A percentile compares a stretch with the other conserved stretches of the same genome.
Conservation (phyloP, 164 flowering plant species). For the Akebia trifoliata region DNA sequence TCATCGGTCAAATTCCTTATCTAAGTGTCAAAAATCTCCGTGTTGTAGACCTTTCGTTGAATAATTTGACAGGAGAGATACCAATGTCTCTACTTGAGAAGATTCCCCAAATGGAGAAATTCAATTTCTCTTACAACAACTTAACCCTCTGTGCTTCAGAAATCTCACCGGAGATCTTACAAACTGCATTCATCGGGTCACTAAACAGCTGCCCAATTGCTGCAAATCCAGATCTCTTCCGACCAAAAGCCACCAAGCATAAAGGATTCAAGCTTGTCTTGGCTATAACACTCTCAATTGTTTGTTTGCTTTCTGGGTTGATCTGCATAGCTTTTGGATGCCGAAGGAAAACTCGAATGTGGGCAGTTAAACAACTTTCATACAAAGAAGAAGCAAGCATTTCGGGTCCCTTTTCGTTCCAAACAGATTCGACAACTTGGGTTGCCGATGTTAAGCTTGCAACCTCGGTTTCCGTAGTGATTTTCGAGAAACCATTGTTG, state of each 20-base stretch:
- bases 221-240: slow-evolving; percentile 23
- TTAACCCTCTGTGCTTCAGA: slow-evolving; percentile 18
- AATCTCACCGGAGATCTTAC: slow-evolving; percentile 8
- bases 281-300: slow-evolving; percentile 44
- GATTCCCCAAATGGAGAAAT: slow-evolving; percentile 19
- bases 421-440: slow-evolving; percentile 89
- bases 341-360: slow-evolving; percentile 45
- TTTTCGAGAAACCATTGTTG: slow-evolving; percentile 86
- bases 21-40: slow-evolving; percentile 31
- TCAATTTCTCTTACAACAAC: slow-evolving; percentile 28
- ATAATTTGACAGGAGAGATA: slow-evolving; percentile 26
- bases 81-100: slow-evolving; percentile 8
- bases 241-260: slow-evolving; percentile 26
- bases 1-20: slow-evolving; percentile 42
- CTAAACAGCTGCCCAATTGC: slow-evolving; percentile 24
- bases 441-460: slow-evolving; percentile 87
- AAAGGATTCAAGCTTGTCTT: slow-evolving; percentile 51
- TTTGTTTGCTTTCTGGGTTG: slow-evolving; percentile 46
- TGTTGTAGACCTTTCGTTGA: slow-evolving; percentile 43
- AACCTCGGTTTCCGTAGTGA: slow-evolving; percentile 65
- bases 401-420: slow-evolving; percentile 86
- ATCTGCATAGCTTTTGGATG: slow-evolving; percentile 58
- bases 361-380: slow-evolving; percentile 61
- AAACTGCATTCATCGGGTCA: slow-evolving; percentile 16
- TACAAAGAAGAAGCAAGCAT: slow-evolving; percentile 60